Evolutionary conservation across 148 eudicot species (phyloP), one percentile per base, ranked within the genome.

Genomic region (Beta vulgaris): DNA sequence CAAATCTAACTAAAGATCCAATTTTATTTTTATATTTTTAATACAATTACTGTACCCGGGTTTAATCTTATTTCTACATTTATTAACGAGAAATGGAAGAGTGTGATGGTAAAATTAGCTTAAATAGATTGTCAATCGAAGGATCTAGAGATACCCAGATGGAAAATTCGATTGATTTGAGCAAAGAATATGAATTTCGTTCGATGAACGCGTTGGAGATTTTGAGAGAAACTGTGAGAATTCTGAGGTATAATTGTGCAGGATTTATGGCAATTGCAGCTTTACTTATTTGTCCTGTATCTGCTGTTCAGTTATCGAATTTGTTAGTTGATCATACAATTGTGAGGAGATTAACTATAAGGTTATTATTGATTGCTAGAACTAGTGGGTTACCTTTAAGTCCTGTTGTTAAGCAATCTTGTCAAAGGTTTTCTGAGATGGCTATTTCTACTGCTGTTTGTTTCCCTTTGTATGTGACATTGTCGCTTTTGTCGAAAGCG

Each of bases 211-310:
- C 91, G 1, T 75, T 92, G 32, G 91, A 94, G 74, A 91, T 94
- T 78, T 69, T 94, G 74, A 88, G 84, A 60, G 97, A 95, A 81
- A 89, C 92, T 0, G 88, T 92, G n/a, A 82, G 91, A 70, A 92
- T 95, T 83, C 82, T 95, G 78, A 85, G 93, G 62, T 90, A 77
- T 79, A 92, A 95, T 79, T 78, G 76, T 44, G 62, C 68, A 8
- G 90, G 90, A 23, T 90, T 95, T 75, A 83, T 88, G 84, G 84
- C 82, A 0, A 92, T 92, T 65, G 84, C 86, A 6, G 88, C 90
- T 2, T 70, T 95, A 43, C 77, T 95, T 18, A 90, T 95, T 39
- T 95, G 92, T 65, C 98, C 97, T n/a, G 89, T 95, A 2, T 85
- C 96, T 1, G 87, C 93, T 31, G 79, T 95, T 42, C 77, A 88